Base-by-base conservation (phyloP, 257 asterid genomes). In the Solanum arcanum region DNA sequence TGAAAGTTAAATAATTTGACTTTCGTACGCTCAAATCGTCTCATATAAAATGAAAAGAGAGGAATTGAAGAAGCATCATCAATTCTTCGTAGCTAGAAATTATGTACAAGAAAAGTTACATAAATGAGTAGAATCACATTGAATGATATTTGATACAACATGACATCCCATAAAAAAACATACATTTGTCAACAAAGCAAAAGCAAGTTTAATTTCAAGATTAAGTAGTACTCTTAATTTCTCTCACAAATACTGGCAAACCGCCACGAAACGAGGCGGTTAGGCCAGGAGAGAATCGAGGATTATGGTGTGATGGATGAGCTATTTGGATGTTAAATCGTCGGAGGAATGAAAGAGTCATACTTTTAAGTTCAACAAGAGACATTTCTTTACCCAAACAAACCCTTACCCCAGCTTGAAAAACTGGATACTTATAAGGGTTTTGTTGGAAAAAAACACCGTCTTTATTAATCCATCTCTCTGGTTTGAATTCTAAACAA, bases 191-290 rank as follows among this genome's bases (percentile, higher is more conserved):
- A 9, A 23, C 29, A 23, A 23, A 60, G 69, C 31, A 62, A 23
- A n/a, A 62, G 1, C 31, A 62, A 62, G 33, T 11, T 62, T 62
- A 62, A 62, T 10, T 62, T 62, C 69, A 23, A 23, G 72, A 64
- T 11, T 56, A 59, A 60, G 31, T 62, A 25, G 73, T 66, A 66
- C 0, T 12, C 73, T 27, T 78, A 29, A 16, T 86, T 88, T 80
- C 86, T 44, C 86, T 92, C 27, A 92, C 91, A 7, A 83, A 47
- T 70, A 91, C 93, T 9, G 83, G 89, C 16, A 95, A 77, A 59
- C 98, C 98, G 9, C 91, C 94, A 2, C 80, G 87, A 35, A 93
- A 94, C 1, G 97, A 93, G 47, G 98, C 94, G 0, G 98, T 94
- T 0, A 95, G 90, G 9, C 98, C 98, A 0, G 97, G 98, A 5